Percentiles rank a stretch among this genome's conserved stretches.
Evolutionary conservation across 768 basidiomycete genomes (phyloP).

Genomic region (Serendipita indica): DNA sequence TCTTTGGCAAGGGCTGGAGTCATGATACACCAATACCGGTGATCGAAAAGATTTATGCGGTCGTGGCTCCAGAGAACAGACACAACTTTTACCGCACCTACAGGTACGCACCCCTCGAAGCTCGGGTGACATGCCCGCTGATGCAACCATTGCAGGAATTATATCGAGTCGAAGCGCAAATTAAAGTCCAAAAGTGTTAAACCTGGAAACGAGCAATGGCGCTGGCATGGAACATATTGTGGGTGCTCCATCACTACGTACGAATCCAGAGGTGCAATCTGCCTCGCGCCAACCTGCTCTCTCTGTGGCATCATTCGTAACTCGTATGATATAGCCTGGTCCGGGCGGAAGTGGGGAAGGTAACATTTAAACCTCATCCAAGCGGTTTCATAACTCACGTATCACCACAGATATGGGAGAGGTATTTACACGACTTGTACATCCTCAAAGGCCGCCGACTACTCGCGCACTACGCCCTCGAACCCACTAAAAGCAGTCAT

Average conservation of each 20-base stretch:
- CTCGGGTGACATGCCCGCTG: background rate
- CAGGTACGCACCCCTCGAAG: no score
- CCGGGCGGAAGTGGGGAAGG: constrained; percentile 66
- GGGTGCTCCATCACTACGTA: constrained; percentile 48
- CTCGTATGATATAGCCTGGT: constrained; percentile 46
- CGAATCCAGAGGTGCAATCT: constrained; percentile 35
- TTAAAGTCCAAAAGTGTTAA: constrained; percentile 43
- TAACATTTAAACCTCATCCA: constrained; percentile 15
- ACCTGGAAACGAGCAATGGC: constrained; percentile 54
- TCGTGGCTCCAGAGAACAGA: constrained; percentile 35
- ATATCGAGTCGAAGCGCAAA: constrained; percentile 41
- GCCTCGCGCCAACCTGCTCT: constrained; percentile 40
- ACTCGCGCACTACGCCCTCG: constrained; percentile 42
- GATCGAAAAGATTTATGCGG: constrained; percentile 49
- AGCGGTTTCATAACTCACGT: no score
- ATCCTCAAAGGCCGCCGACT: constrained; percentile 54
- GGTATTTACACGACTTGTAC: constrained; percentile 64
- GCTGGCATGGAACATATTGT: constrained; percentile 60
- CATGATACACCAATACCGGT: constrained; percentile 43
- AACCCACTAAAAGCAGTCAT: constrained; percentile 49
- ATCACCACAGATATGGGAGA: constrained; percentile 53
- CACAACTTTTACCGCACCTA: no score
- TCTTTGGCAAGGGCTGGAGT: constrained; percentile 57
- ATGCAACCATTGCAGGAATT: background rate
- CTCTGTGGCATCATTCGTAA: constrained; percentile 49